Conservation (phyloP, 441 rosid genomes). For the Metrosideros polymorpha region DNA sequence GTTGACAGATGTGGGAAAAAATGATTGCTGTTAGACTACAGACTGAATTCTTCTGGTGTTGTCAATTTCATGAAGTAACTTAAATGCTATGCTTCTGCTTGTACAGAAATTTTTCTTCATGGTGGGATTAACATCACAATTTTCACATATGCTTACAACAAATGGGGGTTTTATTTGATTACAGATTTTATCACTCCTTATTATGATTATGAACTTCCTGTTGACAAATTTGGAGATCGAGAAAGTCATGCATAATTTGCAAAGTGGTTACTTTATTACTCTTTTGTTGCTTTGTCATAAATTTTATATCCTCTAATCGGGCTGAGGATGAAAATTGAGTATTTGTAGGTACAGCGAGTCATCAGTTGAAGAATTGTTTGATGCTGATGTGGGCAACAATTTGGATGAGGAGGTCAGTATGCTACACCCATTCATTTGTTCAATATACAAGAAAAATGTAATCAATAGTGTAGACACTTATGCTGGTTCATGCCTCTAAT, state of each 20-base stretch:
- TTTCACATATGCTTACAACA: background rate
- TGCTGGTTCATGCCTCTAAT: conserved; percentile 15
- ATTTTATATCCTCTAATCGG: background rate
- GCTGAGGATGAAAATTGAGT: background rate
- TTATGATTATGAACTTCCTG: background rate
- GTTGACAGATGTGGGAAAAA: background rate
- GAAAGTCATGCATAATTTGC: background rate
- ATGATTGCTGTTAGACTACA: background rate
- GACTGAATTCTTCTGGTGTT: background rate
- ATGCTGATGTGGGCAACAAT: conserved; percentile 21
- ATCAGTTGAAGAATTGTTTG: conserved; percentile 14
- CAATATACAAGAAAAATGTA: background rate
- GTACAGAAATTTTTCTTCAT: background rate
- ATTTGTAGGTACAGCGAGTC: conserved; percentile 24
- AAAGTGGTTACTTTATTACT: background rate
- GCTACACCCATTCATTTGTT: background rate
- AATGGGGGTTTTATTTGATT: background rate
- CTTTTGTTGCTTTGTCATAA: background rate
- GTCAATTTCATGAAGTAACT: background rate
- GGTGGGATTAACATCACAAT: background rate
- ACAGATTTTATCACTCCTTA: background rate
- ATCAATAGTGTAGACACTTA: conserved; percentile 1
- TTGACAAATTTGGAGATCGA: background rate
- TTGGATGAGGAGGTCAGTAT: conserved; percentile 44
- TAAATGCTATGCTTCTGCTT: background rate